These are phyloP conservation scores for Lipomyces sp. DNA, from an alignment of 805 yeast species.

Conservation along the genomic window DNA sequence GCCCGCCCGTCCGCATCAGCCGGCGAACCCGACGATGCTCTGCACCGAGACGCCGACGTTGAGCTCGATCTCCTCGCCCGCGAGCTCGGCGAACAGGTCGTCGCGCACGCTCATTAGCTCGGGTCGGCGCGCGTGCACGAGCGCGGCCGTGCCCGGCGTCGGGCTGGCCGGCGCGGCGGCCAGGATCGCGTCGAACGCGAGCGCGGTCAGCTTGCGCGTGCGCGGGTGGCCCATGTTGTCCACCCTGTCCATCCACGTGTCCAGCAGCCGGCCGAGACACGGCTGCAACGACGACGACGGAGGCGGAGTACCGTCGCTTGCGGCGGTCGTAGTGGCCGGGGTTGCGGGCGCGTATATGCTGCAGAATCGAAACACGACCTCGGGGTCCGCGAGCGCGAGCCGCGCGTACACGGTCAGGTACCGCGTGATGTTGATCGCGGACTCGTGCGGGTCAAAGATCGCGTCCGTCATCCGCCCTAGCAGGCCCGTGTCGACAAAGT, in stretches of 20 bases:
- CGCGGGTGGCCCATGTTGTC: slow-evolving; percentile 69
- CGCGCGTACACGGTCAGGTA: slow-evolving; percentile 30
- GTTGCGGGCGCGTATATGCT: slow-evolving; percentile 9
- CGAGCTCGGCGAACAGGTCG: slow-evolving; percentile 20
- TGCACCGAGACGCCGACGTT: slow-evolving; percentile 11
- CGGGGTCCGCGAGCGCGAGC: slow-evolving; percentile 31
- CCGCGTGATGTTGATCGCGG: slow-evolving; percentile 36
- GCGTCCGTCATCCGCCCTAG: slow-evolving; percentile 35
- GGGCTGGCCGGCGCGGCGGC: not conserved
- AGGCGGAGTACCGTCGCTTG: not conserved
- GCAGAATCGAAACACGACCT: slow-evolving; percentile 27
- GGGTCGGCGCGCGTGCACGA: no score
- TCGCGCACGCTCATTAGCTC: slow-evolving; percentile 3
- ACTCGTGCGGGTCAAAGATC: slow-evolving; percentile 37
- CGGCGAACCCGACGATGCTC: slow-evolving; percentile 4
- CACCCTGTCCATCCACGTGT: slow-evolving; percentile 38
- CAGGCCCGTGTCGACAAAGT: slow-evolving; percentile 35
- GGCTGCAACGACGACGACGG: not conserved
- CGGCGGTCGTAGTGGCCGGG: not conserved
- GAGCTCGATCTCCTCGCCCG: slow-evolving; percentile 21
- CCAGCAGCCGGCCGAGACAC: slow-evolving; percentile 27
- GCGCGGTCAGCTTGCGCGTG: slow-evolving; percentile 61
- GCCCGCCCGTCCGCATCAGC: not conserved
- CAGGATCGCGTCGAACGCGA: slow-evolving; percentile 58
- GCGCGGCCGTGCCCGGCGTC: slow-evolving; percentile 4